Evolutionary conservation across 148 eudicot species (phyloP), one percentile per base, ranked within the genome.

Genomic region (Vaccinium darrowii): DNA sequence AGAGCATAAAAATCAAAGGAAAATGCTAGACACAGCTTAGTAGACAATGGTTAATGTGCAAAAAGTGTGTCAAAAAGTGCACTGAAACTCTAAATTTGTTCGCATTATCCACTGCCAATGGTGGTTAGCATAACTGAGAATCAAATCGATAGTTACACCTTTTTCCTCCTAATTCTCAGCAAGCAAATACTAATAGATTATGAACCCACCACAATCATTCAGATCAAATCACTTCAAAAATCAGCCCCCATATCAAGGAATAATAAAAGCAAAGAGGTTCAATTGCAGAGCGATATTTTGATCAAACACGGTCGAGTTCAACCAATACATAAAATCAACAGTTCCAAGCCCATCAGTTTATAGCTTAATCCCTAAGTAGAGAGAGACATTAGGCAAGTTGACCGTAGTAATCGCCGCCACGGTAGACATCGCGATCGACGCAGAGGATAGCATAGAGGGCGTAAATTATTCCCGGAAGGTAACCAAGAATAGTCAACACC

Each of bases 381-480:
- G 49, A 33, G 57, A n/a, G 33, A 51, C 36, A 74, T 84, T 86
- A 90, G 56, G 90, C 88, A 14, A 89, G 82, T 13, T 86, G 63
- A 50, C 78, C 84, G 63, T 89, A 90, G 51, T 82, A 76, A 76
- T 89, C 90, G 36, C 87, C 92, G 47, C 15, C 30, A 65, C 67
- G 30, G 83, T 79, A 84, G 50, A 84, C 80, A 62, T 86, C 89
- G 65, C 89, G 93, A 84, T 93, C 94, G 14, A 92, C 88, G 78
- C 83, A 91, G 56, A 94, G 84, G 82, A 94, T 95, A 0, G 88
- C 94, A 81, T 95, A 95, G 50, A 95, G 89, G 1, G 97, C 98
- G 88, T 94, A 94, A 33, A 94, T 93, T 13, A 95, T 94, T 21
- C 97, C 97, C 47, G 97, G 98, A 19, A 95, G 12, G 85, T 95